Conservation (phyloP, 352 stramenopile species). For the Phytophthora foliorum region DNA sequence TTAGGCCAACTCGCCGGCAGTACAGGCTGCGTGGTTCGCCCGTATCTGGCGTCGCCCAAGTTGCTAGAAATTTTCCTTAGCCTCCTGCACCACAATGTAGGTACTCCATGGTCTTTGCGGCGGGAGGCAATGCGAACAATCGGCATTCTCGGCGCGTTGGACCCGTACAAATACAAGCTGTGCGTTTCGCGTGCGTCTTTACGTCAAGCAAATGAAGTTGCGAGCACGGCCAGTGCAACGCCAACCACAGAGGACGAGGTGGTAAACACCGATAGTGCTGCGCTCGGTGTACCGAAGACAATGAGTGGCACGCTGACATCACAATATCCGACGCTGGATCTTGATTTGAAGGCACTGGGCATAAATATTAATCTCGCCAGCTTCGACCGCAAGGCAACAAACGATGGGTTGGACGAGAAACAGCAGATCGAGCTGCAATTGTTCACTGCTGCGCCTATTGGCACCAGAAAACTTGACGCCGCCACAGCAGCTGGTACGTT, state of each 20-base stretch:
- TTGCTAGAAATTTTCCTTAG: constrained; percentile 95
- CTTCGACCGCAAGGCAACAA: constrained; percentile 62
- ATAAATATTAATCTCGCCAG: constrained; percentile 63
- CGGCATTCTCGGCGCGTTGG: constrained; percentile 95
- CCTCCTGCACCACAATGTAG: constrained; percentile 93
- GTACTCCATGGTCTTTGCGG: constrained; percentile 93
- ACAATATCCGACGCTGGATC: constrained; percentile 57
- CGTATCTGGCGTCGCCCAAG: constrained; percentile 97
- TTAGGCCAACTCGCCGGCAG: constrained; percentile 95
- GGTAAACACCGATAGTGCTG: constrained; percentile 18
- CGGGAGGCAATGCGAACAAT: constrained; percentile 98
- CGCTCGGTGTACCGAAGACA: constrained; percentile 27
- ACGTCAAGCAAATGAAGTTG: constrained; percentile 74
- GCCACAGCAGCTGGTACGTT: constrained; percentile 32
- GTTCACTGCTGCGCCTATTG: constrained; percentile 88
- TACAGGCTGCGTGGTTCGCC: constrained; percentile 94
- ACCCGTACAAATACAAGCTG: constrained; percentile 96
- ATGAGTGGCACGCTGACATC: constrained; percentile 23
- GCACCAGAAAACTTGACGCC: constrained; percentile 69
- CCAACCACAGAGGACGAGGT: constrained; percentile 23
- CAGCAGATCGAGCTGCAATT: constrained; percentile 89
- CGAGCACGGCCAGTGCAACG: constrained; percentile 38
- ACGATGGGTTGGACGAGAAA: constrained; percentile 84
- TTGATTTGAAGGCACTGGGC: constrained; percentile 72
- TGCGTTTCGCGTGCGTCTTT: constrained; percentile 77